phyloP scores from a whole-genome alignment of 768 basidiomycete species.

The Tulasnella sp. region DNA sequence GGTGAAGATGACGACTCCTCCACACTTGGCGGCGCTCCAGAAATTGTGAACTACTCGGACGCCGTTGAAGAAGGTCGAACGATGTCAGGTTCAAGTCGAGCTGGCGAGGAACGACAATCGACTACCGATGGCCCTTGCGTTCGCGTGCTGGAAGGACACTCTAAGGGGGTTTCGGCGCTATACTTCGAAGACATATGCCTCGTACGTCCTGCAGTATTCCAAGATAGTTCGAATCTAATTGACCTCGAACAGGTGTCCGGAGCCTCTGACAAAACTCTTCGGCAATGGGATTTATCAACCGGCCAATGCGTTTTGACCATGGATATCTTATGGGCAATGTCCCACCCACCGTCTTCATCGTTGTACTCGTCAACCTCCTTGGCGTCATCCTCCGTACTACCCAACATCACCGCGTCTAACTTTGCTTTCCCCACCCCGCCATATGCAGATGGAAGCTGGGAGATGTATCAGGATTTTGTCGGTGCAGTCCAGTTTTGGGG shows the following conservation, averaged over 20 bases:
- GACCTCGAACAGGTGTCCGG: conserved; percentile 78
- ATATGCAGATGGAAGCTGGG: conserved; percentile 87
- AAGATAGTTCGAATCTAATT: conserved; percentile 38
- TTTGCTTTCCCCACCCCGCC: conserved; percentile 87
- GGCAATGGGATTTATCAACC: conserved; percentile 96
- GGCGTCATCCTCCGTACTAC: conserved; percentile 48
- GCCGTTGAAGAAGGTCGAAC: conserved; percentile 10
- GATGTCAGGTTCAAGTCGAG: conserved; percentile 60
- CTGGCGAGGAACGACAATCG: conserved; percentile 64
- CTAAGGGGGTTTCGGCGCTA: conserved; percentile 86
- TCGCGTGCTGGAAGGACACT: conserved; percentile 84
- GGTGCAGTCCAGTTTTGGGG: conserved; percentile 99
- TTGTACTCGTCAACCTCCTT: conserved; percentile 35
- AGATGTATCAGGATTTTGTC: conserved; percentile 96
- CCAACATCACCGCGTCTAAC: conserved; percentile 57
- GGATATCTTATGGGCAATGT: conserved; percentile 99
- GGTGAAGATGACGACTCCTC: conserved; percentile 67
- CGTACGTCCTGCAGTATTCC: conserved; percentile 51
- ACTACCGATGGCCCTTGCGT: conserved; percentile 63
- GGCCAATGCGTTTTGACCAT: conserved; percentile 99
- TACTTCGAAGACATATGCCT: conserved; percentile 96
- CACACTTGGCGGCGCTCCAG: conserved; percentile 28
- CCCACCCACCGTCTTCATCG: conserved; percentile 60
- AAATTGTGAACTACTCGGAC: conserved; percentile 37
- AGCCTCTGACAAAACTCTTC: conserved; percentile 95